phyloP scores from a whole-genome alignment of 768 basidiomycete species.

The Tricholoma saponaceum region DNA sequence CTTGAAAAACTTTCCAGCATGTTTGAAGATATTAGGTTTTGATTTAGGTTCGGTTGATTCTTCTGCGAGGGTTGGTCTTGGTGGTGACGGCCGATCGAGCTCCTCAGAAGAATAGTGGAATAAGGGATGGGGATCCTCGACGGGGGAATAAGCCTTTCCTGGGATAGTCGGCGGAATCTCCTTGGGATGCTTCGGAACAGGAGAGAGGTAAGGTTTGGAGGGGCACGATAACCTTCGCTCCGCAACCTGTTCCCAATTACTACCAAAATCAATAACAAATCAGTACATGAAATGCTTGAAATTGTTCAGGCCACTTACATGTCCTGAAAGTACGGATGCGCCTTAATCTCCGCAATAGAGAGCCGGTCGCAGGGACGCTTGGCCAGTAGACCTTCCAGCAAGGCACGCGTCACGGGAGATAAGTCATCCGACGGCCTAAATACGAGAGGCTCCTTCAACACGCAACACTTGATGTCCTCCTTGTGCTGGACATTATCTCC shows the following conservation, averaged over 20 bases:
- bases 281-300: background rate
- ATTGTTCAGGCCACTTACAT: background rate
- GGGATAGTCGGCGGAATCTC: background rate
- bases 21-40: background rate
- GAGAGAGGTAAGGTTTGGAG: slow-evolving; percentile 1
- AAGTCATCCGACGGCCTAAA: background rate
- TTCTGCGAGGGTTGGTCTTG: background rate
- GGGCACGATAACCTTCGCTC: background rate
- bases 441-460: background rate
- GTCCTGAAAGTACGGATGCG: background rate
- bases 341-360: background rate
- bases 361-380: background rate
- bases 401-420: background rate
- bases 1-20: background rate
- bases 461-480: background rate
- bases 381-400: background rate
- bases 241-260: background rate
- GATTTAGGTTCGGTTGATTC: background rate
- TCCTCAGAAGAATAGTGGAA: background rate
- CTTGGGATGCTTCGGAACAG: background rate
- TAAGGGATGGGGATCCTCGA: background rate
- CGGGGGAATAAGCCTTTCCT: background rate
- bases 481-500: background rate
- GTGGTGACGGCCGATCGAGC: background rate
- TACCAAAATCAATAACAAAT: background rate